phyloP scores from a whole-genome alignment of 2,329 filamentous ascomycete species.

The Pseudogymnoascus sp. region DNA sequence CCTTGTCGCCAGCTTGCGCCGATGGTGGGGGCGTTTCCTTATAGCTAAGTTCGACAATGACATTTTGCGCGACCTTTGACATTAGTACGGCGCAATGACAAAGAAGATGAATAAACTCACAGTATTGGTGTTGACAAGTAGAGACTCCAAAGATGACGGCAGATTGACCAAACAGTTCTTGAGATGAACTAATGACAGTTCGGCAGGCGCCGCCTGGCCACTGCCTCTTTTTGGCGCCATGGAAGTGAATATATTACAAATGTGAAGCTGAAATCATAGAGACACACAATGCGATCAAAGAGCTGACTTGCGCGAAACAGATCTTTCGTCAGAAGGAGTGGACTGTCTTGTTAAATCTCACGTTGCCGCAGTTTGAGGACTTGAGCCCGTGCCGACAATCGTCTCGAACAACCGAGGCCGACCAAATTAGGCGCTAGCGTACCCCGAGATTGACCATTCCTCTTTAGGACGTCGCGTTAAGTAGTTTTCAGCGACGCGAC shows the following conservation, averaged over 20 bases:
- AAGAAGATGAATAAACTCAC: conserved; percentile 43
- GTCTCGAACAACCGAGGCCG: conserved; percentile 9
- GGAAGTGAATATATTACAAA: conserved; percentile 7
- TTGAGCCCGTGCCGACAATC: conserved; percentile 3
- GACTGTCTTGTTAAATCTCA: not conserved
- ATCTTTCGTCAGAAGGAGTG: not conserved
- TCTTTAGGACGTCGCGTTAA: not conserved
- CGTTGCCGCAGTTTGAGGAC: not conserved
- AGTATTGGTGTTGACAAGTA: conserved; percentile 84
- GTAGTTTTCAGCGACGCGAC: conserved; percentile 4
- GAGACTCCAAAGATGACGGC: conserved; percentile 71
- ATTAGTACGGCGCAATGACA: conserved; percentile 13
- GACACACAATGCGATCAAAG: conserved; percentile 3
- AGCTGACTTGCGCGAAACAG: not conserved
- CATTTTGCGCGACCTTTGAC: conserved; percentile 78
- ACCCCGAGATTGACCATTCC: not conserved
- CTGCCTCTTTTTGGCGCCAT: conserved; percentile 31
- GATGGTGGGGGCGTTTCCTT: conserved; percentile 48
- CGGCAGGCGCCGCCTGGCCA: conserved; percentile 61
- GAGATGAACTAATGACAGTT: conserved; percentile 76
- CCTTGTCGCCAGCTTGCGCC: conserved; percentile 33
- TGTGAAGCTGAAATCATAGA: conserved; percentile 4
- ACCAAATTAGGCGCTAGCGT: conserved; percentile 2
- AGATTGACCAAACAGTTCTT: conserved; percentile 96
- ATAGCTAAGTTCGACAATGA: conserved; percentile 85